Conservation (phyloP, 2,329 filamentous ascomycete species). For the Hypoxylon rubiginosum region DNA sequence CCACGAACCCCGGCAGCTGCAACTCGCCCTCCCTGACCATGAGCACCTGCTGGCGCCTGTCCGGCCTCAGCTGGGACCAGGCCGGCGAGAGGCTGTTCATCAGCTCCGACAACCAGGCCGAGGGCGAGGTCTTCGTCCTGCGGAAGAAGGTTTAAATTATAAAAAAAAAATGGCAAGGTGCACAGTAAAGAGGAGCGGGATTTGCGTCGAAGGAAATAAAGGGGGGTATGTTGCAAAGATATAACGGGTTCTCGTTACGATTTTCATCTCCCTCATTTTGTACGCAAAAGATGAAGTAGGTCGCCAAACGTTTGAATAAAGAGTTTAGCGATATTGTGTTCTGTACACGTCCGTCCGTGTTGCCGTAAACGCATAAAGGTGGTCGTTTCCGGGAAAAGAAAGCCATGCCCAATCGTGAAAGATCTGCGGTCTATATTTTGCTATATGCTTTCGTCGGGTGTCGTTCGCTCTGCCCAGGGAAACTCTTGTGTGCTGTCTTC, state of each 20-base stretch:
- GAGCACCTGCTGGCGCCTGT: conserved; percentile 64
- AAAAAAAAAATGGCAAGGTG: background rate
- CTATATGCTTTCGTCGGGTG: background rate
- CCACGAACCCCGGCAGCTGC: conserved; percentile 61
- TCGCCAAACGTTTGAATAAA: conserved; percentile 20
- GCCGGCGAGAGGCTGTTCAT: conserved; percentile 64
- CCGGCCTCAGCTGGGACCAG: conserved; percentile 58
- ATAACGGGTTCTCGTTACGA: conserved; percentile 24
- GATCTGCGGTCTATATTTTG: background rate
- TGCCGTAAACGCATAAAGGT: background rate
- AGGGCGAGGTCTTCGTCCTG: conserved; percentile 61
- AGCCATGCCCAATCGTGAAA: background rate
- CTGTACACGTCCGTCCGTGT: background rate
- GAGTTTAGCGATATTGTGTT: conserved; percentile 9
- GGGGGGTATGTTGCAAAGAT: conserved; percentile 3
- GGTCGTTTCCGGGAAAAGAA: background rate
- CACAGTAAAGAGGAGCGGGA: background rate
- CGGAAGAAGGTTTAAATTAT: conserved; percentile 42
- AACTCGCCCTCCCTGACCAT: conserved; percentile 51
- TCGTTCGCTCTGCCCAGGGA: background rate
- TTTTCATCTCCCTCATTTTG: conserved; percentile 23
- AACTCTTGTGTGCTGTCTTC: background rate
- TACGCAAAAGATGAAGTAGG: conserved; percentile 22
- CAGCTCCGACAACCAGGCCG: conserved; percentile 61
- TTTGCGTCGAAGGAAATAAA: conserved; percentile 4